Conservation (phyloP, 257 asterid genomes). For the Anisodus tanguticus region DNA sequence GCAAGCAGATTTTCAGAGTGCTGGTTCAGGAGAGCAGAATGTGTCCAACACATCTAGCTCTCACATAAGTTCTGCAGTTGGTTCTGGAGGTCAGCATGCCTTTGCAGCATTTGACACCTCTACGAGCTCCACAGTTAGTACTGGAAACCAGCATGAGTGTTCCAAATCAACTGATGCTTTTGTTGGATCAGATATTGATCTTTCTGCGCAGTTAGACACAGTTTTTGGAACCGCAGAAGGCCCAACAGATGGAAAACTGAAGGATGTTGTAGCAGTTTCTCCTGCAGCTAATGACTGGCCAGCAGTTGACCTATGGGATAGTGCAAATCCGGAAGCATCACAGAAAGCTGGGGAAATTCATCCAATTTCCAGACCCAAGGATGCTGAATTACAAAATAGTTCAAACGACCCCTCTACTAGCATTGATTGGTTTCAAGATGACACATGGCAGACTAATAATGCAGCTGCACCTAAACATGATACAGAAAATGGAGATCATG, state of each 20-base stretch:
- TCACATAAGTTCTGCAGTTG: conserved; percentile 36
- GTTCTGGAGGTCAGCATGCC: conserved; percentile 40
- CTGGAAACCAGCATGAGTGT: conserved; percentile 42
- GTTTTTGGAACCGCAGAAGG: conserved; percentile 57
- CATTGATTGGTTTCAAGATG: conserved; percentile 62
- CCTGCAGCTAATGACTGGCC: conserved; percentile 55
- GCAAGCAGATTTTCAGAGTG: conserved; percentile 80
- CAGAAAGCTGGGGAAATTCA: conserved; percentile 44
- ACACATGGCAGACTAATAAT: conserved; percentile 46
- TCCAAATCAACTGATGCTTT: conserved; percentile 35
- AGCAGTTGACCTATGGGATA: conserved; percentile 58
- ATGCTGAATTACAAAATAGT: conserved; percentile 35
- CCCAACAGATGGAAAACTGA: conserved; percentile 39
- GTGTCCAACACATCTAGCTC: conserved; percentile 44
- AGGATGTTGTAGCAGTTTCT: conserved; percentile 47
- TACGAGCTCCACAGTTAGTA: conserved; percentile 38
- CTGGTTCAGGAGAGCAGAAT: conserved; percentile 50
- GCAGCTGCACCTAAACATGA: conserved; percentile 39
- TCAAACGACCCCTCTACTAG: conserved; percentile 41
- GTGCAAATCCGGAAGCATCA: conserved; percentile 43
- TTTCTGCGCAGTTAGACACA: conserved; percentile 66
- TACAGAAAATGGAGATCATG: conserved; percentile 39
- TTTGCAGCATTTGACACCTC: conserved; percentile 44
- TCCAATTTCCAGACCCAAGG: conserved; percentile 41
- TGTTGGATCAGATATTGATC: conserved; percentile 49